A percentile compares a stretch with the other conserved stretches of the same genome.
phyloP scores from a whole-genome alignment of 495 filamentous ascomycete genomes.

The Daldinia decipiens region DNA sequence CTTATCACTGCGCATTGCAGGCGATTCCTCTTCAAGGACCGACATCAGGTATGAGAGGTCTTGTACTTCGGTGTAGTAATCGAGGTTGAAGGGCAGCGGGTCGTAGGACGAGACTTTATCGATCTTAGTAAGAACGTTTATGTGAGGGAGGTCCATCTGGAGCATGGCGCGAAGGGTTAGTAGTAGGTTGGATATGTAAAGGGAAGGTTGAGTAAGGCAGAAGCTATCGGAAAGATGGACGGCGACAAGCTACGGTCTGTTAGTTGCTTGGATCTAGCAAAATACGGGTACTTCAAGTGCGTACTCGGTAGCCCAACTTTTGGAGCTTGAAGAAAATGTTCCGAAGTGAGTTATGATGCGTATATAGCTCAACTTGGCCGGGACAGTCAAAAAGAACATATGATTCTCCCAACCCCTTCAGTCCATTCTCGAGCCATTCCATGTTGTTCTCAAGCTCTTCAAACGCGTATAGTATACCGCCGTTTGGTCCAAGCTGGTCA shows the following conservation, averaged over 20 bases:
- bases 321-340: constrained; percentile 90
- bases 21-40: constrained; percentile 68
- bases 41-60: constrained; percentile 87
- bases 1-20: constrained; percentile 70
- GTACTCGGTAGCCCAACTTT: constrained; percentile 91
- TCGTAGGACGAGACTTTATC: constrained; percentile 84
- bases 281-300: constrained; percentile 44
- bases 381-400: constrained; percentile 97
- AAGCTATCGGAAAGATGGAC: constrained; percentile 93
- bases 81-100: constrained; percentile 88
- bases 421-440: constrained; percentile 84
- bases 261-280: constrained; percentile 8
- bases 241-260: constrained; percentile 75
- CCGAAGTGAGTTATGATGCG: constrained; percentile 87
- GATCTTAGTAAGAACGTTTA: constrained; percentile 91
- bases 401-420: constrained; percentile 83
- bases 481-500: constrained; percentile 90
- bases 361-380: constrained; percentile 96
- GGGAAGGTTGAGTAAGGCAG: constrained; percentile 86
- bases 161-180: constrained; percentile 95
- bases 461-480: constrained; percentile 89
- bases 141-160: constrained; percentile 92
- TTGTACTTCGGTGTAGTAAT: constrained; percentile 98
- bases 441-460: constrained; percentile 94
- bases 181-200: constrained; percentile 93